Evolutionary conservation across 441 rosid species (phyloP).

Genomic region (Geranium incanum): DNA sequence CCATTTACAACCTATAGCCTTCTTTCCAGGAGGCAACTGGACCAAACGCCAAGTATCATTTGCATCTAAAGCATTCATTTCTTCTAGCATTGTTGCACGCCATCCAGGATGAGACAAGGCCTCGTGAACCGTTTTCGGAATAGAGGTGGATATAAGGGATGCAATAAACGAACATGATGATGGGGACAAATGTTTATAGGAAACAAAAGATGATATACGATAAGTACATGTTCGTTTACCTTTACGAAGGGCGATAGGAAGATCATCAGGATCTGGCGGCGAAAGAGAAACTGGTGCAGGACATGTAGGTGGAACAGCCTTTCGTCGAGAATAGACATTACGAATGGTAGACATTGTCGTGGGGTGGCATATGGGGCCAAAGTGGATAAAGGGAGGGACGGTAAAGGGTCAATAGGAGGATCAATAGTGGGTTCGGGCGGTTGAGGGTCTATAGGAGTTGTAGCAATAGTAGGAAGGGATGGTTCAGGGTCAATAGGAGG

Average conservation of each 20-base stretch:
- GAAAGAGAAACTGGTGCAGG: neutral
- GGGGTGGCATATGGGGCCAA: neutral
- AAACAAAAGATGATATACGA: neutral
- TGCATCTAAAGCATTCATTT: neutral
- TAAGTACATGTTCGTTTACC: neutral
- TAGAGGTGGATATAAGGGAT: neutral
- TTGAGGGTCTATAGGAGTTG: too few relatives aligned
- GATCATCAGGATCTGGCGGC: neutral
- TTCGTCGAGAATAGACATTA: neutral
- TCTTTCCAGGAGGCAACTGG: neutral
- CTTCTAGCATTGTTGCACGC: neutral
- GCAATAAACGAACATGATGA: neutral
- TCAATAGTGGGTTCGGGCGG: too few relatives aligned
- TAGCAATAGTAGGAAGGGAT: too few relatives aligned
- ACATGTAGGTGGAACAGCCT: neutral
- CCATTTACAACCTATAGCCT: neutral
- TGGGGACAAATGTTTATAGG: neutral
- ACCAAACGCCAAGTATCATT: neutral
- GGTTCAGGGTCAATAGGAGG: neutral
- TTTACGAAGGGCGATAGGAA: neutral
- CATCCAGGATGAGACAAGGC: neutral
- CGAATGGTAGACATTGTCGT: neutral
- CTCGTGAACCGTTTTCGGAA: neutral
- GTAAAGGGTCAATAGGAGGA: too few relatives aligned
- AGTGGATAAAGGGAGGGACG: neutral